These are phyloP conservation scores for Candida gigantensis DNA, from an alignment of 1,139 yeast genomes.

Conservation along the genomic window DNA sequence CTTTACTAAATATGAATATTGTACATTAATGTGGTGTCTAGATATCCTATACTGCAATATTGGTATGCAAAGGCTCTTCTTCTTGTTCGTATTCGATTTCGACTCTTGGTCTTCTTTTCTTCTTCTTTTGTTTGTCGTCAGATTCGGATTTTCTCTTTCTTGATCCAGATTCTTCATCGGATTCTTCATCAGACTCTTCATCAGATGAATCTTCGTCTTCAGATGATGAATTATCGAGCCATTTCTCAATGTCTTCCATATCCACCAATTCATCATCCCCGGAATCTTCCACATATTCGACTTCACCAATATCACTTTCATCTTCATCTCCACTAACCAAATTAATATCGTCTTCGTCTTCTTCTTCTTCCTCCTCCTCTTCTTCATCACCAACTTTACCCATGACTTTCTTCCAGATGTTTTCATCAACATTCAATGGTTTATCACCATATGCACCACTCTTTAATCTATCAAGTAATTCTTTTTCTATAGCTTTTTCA, in stretches of 20 bases:
- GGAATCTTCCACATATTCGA: constrained; percentile 83
- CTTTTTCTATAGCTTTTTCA: constrained; percentile 95
- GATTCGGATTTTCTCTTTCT: constrained; percentile 43
- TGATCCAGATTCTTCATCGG: constrained; percentile 27
- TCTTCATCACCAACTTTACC: constrained; percentile 65
- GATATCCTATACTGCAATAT: constrained; percentile 24
- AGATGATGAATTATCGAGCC: constrained; percentile 73
- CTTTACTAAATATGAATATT: too few species aligned
- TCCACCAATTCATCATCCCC: constrained; percentile 89
- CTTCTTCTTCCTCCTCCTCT: constrained; percentile 65
- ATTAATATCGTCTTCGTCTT: constrained; percentile 60
- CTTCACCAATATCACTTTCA: constrained; percentile 72
- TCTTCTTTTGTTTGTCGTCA: constrained; percentile 38
- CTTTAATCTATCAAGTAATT: constrained; percentile 87
- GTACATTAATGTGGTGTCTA: neutral
- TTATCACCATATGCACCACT: constrained; percentile 98
- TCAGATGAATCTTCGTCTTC: constrained; percentile 36
- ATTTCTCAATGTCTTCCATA: constrained; percentile 85
- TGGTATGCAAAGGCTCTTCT: constrained; percentile 39
- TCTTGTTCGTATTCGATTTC: constrained; percentile 87
- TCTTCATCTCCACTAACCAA: constrained; percentile 55
- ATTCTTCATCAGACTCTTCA: constrained; percentile 35
- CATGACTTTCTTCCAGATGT: constrained; percentile 91
- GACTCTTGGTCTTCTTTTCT: constrained; percentile 70
- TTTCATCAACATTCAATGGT: constrained; percentile 94